A percentile compares a stretch with the other conserved stretches of the same genome.
Evolutionary conservation across 805 yeast species (phyloP).

Genomic region (Tetrapisispora phaffii): DNA sequence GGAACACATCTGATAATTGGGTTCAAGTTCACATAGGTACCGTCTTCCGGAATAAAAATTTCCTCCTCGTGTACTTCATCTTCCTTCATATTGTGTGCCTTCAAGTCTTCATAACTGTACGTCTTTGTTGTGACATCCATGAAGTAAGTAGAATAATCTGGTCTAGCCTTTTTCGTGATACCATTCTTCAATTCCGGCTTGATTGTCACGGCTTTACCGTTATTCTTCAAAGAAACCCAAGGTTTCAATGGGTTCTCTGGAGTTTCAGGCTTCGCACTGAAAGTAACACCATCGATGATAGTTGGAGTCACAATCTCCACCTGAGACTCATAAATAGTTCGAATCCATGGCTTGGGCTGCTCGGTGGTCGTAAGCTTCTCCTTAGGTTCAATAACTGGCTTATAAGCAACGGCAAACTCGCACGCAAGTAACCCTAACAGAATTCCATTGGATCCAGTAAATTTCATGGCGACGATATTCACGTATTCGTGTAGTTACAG

Average conservation of each 20-base stretch:
- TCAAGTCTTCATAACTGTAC: conserved; percentile 49
- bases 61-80: conserved; percentile 51
- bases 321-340: conserved; percentile 52
- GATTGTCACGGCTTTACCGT: conserved; percentile 74
- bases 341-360: conserved; percentile 54
- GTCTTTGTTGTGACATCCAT: conserved; percentile 53
- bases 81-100: conserved; percentile 65
- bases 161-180: conserved; percentile 50
- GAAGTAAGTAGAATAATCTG: conserved; percentile 70
- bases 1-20: conserved; percentile 86
- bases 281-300: conserved; percentile 50
- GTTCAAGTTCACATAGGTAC: conserved; percentile 58
- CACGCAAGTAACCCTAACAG: background rate
- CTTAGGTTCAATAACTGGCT: conserved; percentile 28
- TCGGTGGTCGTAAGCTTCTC: conserved; percentile 32
- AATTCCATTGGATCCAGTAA: background rate
- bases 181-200: conserved; percentile 71
- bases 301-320: conserved; percentile 62
- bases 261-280: conserved; percentile 36
- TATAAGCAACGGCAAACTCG: conserved; percentile 5
- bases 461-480: no score
- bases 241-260: conserved; percentile 59
- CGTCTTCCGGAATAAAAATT: conserved; percentile 52
- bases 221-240: conserved; percentile 70
- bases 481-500: no score